Evolutionary conservation across 768 basidiomycete species (phyloP).

Genomic region (Psilocybe subaeruginosa): DNA sequence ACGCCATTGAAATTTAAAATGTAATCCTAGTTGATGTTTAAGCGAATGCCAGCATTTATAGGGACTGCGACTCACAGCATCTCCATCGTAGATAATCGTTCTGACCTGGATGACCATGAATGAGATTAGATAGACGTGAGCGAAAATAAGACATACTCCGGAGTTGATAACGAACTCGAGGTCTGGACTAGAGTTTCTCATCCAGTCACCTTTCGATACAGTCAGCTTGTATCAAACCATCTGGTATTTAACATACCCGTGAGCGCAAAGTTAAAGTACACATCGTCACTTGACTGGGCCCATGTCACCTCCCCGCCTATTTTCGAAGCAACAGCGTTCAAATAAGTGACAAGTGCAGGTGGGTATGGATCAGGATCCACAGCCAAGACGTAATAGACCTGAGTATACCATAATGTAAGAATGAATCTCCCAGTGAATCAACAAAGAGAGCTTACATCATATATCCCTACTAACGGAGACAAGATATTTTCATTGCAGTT

Average conservation of each 20-base stretch:
- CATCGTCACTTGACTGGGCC: conserved; percentile 38
- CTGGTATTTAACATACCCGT: conserved; percentile 14
- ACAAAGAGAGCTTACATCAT: conserved; percentile 41
- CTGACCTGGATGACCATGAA: conserved; percentile 30
- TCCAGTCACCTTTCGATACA: conserved; percentile 52
- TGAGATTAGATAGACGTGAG: neutral
- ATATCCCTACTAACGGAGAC: conserved; percentile 56
- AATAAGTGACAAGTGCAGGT: conserved; percentile 36
- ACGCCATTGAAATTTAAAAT: conserved; percentile 60
- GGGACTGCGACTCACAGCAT: conserved; percentile 43
- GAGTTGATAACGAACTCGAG: conserved; percentile 62
- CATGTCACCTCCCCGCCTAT: conserved; percentile 50
- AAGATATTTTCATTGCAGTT: conserved; percentile 63
- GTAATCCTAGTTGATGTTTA: conserved; percentile 39
- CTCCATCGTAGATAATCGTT: conserved; percentile 57
- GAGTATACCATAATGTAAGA: neutral
- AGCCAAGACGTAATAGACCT: conserved; percentile 50
- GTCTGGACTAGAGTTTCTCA: conserved; percentile 50
- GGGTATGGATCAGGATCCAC: conserved; percentile 51
- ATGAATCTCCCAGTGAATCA: neutral
- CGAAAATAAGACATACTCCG: conserved; percentile 36
- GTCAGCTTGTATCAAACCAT: neutral
- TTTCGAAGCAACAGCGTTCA: conserved; percentile 31
- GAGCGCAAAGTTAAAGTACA: conserved; percentile 37
- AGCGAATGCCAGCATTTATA: neutral